Base-by-base conservation (phyloP, 1,139 yeast genomes). In the Pichia sorboxylosa region DNA sequence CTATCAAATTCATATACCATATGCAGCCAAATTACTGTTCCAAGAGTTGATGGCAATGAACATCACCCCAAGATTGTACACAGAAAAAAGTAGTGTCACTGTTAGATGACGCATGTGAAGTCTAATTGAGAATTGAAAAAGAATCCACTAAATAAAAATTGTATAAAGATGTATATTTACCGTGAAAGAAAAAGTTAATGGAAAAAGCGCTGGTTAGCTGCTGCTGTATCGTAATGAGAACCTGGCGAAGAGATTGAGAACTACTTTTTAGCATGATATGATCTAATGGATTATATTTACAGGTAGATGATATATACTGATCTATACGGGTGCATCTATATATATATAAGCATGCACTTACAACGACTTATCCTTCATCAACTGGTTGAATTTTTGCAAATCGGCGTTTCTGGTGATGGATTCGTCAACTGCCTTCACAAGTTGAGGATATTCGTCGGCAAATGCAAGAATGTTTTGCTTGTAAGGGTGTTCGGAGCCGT, bases 21-120 rank as follows among this genome's bases (percentile, higher is more conserved):
- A 90, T 58, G 98, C 98, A 31, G 97, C 97, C 35, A 87, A 87
- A 62, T 69, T 87, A 52, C 63, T 87, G 54, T 90, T 87, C 83
- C 98, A 87, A 64, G 98, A 90, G 63, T 70, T 90, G 52, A 87
- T 90, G 97, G 94, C 97, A 26, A 90, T 90, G 98, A 90, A 90
- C 57, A 87, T 90, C 45, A 73, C 90, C 20, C 92, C 92, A 40
- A 75, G 93, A 63, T 60, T 80, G 56, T 80, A 79, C 55, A 79
- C 93, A 19, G 87, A 51, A 29, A 49, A 49, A 42, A 48, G 55
- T 17, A 54, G 54, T 27, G 41, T 44, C 19, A 42, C 49, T 25
- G 50, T 48, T 28, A 48, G 51, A 34, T 47, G 34, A 38, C 18
- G 7, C 22, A 8, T 19, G 8, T 8, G 8, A 8, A 8, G 22